These are phyloP conservation scores for Sophora flavescens DNA, from an alignment of 306 rosid species.

Conservation along the genomic window DNA sequence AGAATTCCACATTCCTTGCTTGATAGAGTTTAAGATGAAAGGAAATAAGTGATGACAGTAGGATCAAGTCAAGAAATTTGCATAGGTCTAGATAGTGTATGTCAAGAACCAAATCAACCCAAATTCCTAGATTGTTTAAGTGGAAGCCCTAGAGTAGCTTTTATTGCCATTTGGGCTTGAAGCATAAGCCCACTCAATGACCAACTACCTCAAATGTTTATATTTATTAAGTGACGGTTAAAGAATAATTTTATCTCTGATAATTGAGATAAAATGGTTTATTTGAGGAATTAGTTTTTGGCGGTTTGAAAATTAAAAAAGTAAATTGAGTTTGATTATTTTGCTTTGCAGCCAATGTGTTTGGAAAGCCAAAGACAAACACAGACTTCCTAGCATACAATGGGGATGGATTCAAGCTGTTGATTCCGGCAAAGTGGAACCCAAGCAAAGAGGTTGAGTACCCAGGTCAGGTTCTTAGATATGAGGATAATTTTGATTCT, in stretches of 20 bases:
- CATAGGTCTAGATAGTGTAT: conserved; percentile 1
- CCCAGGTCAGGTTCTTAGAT: conserved; percentile 88
- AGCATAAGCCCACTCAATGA: not conserved
- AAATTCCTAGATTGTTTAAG: not conserved
- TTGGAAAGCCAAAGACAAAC: conserved; percentile 91
- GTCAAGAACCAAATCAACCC: not conserved
- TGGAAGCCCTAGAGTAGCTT: not conserved
- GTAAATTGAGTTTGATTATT: conserved; percentile 14
- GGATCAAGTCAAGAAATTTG: conserved; percentile 14
- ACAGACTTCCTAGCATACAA: conserved; percentile 81
- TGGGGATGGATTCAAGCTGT: conserved; percentile 88
- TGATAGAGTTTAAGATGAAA: conserved; percentile 8
- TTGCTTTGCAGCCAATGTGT: conserved; percentile 83
- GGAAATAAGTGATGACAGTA: not conserved
- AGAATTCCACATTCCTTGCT: not conserved
- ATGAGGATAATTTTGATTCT: conserved; percentile 88
- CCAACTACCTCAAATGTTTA: not conserved
- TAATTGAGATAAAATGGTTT: not conserved
- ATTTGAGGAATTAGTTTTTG: conserved; percentile 22
- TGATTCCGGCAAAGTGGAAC: conserved; percentile 92
- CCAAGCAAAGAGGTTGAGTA: conserved; percentile 93
- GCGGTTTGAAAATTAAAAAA: not conserved
- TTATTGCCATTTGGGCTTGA: not conserved
- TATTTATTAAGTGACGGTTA: not conserved
- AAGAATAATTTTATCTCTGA: conserved; percentile 7